phyloP scores from a whole-genome alignment of 306 rosid genomes.

The Styphnolobium japonicum region DNA sequence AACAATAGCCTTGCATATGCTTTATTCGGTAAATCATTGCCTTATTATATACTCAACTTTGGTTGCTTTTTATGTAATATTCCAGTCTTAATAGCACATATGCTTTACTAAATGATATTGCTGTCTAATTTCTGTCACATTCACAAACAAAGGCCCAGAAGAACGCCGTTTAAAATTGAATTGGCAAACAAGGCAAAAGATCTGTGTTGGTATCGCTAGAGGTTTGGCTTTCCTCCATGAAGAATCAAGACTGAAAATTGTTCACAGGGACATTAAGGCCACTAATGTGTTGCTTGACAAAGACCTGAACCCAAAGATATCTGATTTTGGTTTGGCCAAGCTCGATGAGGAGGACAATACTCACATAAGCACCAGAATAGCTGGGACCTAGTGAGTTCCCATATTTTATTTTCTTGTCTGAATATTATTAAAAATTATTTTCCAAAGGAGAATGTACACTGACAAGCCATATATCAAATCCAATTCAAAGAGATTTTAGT shows the following conservation, averaged over 20 bases:
- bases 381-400: constrained; percentile 38
- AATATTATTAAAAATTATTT: not conserved
- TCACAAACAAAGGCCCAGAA: constrained; percentile 6
- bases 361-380: constrained; percentile 51
- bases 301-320: constrained; percentile 49
- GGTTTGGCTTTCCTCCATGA: constrained; percentile 66
- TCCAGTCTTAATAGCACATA: not conserved
- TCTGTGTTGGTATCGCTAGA: constrained; percentile 56
- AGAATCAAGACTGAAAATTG: constrained; percentile 64
- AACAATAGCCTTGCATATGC: constrained; percentile 53
- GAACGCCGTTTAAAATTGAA: constrained; percentile 14
- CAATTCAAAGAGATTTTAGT: not conserved
- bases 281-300: constrained; percentile 36
- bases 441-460: not conserved
- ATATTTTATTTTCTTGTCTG: no score
- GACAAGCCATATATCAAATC: no score
- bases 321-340: constrained; percentile 60
- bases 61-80: not conserved
- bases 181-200: constrained; percentile 57
- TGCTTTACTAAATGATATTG: not conserved
- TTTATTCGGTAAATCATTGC: constrained; percentile 39
- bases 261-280: constrained; percentile 69
- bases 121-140: not conserved
- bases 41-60: not conserved
- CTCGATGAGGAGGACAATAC: constrained; percentile 46